Evolutionary conservation across 805 yeast genomes (phyloP).

Genomic region (Kurtzmaniella cleridarum): DNA sequence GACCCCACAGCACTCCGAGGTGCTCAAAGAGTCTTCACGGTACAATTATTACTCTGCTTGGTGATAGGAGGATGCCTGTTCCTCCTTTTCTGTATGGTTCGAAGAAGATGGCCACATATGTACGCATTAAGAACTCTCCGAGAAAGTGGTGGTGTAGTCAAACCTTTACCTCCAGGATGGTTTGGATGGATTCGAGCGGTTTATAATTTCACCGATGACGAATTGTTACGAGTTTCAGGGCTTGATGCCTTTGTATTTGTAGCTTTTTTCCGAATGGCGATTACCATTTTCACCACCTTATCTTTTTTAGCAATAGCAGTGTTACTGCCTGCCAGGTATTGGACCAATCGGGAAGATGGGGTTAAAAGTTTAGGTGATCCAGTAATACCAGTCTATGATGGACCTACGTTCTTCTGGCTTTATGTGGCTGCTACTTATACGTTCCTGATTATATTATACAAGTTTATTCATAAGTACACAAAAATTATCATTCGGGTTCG

Average conservation of each 20-base stretch:
- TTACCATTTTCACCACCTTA: conserved; percentile 59
- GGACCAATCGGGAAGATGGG: conserved; percentile 1
- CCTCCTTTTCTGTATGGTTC: conserved; percentile 42
- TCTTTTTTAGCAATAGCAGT: conserved; percentile 49
- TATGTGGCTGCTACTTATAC: conserved; percentile 53
- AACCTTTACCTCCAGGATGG: conserved; percentile 41
- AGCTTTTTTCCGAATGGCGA: conserved; percentile 56
- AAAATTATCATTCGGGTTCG: conserved; percentile 45
- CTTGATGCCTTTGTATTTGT: conserved; percentile 70
- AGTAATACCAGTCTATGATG: conserved; percentile 4
- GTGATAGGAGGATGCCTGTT: conserved; percentile 43
- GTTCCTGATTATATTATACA: conserved; percentile 45
- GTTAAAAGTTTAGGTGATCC: background rate
- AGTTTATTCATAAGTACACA: conserved; percentile 43
- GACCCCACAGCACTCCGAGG: conserved; percentile 14
- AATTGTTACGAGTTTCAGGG: conserved; percentile 82
- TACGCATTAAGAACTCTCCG: conserved; percentile 52
- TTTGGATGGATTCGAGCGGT: conserved; percentile 78
- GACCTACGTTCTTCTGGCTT: conserved; percentile 40
- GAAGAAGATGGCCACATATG: conserved; percentile 53
- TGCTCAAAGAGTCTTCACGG: conserved; percentile 50
- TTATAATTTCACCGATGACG: conserved; percentile 61
- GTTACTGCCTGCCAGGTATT: conserved; percentile 30
- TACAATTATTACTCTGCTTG: conserved; percentile 47
- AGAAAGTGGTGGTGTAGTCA: conserved; percentile 26